Evolutionary conservation across 148 eudicot species (phyloP), one percentile per base, ranked within the genome.

Genomic region (Selenicereus undatus): DNA sequence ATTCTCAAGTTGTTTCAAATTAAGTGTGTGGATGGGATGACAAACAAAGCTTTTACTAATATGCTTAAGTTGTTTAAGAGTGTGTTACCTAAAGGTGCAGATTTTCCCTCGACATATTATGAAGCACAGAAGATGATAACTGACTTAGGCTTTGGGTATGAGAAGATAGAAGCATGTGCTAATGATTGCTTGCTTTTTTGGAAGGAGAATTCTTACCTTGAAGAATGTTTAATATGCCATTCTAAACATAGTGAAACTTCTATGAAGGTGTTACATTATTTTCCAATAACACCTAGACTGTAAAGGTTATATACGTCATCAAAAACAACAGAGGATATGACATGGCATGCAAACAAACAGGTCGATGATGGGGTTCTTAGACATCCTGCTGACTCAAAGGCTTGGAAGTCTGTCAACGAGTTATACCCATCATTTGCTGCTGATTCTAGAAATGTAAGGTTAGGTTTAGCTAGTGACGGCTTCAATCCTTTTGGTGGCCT

Each of bases 111-210:
- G 7, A 65, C 52, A 13, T 78, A 78, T 27, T 65, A 78, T 65
- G 62, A 78, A 66, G 80, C 43, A 26, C 39, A 42, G 16, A 66
- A 78, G 22, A 78, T 78, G 73, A 78, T 78, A 4, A 77, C 26
- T 72, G 24, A 72, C 21, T 24, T 80, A 2, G 80, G 50, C 27
- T 77, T 77, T 1, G 58, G 26, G 4, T 77, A 77, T 64, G 16
- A 52, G 30, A 29, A 29, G 21, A 58, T 58, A 32, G 26, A 60
- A 29, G 71, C 71, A 80, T 80, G 78, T 62, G 30, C 64, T 18
- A 73, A 74, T 81, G 77, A 64, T 60, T 56, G 78, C 30, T 43
- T 81, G 64, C 45, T 70, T 11, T 68, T 81, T 18, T 81, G 50
- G 79, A 76, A 81, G 26, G 75, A 81, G 3, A 30, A 76, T 68